phyloP scores from a whole-genome alignment of 2,329 filamentous ascomycete genomes.

The Cryphonectria naterciae region DNA sequence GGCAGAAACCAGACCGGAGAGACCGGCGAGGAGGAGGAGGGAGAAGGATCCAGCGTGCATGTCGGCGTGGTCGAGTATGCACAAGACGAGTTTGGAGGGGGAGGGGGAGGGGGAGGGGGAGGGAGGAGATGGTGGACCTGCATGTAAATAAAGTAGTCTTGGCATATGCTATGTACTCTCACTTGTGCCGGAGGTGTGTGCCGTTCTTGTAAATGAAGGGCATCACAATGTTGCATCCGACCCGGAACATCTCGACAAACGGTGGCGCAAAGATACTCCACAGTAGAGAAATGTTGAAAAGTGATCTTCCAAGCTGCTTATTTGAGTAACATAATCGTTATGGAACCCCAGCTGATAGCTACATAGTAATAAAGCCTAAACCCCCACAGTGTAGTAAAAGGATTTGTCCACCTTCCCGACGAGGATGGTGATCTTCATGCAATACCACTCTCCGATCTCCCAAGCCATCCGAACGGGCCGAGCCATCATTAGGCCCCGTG shows the following conservation, averaged over 20 bases:
- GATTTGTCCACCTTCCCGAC: slow-evolving; percentile 4
- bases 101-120: no score
- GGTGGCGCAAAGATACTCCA: not conserved
- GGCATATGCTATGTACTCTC: not conserved
- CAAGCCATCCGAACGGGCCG: not conserved
- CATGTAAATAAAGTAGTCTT: not conserved
- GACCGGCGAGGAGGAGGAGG: slow-evolving; percentile 12
- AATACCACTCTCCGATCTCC: not conserved
- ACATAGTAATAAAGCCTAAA: no score
- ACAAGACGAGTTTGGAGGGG: not conserved
- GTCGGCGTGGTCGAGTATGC: not conserved
- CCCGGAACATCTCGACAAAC: not conserved
- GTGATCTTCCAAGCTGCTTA: not conserved
- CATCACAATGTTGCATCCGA: not conserved
- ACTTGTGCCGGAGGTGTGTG: not conserved
- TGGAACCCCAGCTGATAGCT: not conserved
- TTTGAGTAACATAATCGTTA: not conserved
- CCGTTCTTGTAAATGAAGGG: not conserved
- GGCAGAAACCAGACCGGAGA: slow-evolving; percentile 21
- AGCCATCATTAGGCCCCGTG: not conserved
- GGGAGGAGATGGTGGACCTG: not conserved
- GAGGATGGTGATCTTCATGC: slow-evolving; percentile 10
- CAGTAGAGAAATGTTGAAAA: not conserved
- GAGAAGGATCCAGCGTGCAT: slow-evolving; percentile 16
- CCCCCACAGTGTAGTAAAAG: not conserved